These are phyloP conservation scores for Pisolithus sp. DNA, from an alignment of 768 basidiomycete genomes.

Conservation along the genomic window DNA sequence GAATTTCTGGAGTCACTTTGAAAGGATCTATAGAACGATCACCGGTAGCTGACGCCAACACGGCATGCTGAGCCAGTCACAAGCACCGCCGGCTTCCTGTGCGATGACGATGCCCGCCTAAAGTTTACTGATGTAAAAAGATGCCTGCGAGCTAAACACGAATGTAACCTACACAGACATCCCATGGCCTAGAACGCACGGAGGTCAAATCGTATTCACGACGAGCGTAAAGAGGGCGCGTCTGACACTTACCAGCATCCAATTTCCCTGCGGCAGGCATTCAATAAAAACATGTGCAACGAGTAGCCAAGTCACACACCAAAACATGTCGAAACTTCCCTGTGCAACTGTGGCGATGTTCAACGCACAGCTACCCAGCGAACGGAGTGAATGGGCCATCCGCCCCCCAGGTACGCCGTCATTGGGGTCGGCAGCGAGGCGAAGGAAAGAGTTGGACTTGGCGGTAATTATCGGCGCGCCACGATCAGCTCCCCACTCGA, in stretches of 20 bases:
- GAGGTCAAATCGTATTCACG: neutral
- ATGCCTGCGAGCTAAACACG: neutral
- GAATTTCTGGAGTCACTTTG: slow-evolving; percentile 60
- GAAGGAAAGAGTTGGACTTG: slow-evolving; percentile 64
- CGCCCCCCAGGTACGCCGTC: slow-evolving; percentile 57
- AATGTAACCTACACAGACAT: slow-evolving; percentile 57
- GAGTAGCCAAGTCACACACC: slow-evolving; percentile 40
- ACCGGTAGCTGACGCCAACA: slow-evolving; percentile 31
- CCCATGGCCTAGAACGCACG: slow-evolving; percentile 56
- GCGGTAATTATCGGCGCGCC: slow-evolving; percentile 41
- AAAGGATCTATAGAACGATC: slow-evolving; percentile 36
- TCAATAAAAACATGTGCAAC: slow-evolving; percentile 1
- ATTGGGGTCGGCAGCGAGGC: slow-evolving; percentile 66
- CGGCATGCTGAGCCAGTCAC: slow-evolving; percentile 64
- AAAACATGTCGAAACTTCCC: slow-evolving; percentile 83
- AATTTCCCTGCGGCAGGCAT: slow-evolving; percentile 55
- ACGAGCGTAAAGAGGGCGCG: neutral
- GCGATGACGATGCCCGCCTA: slow-evolving; percentile 87
- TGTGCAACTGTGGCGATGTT: slow-evolving; percentile 84
- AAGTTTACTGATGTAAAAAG: neutral
- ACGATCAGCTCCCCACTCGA: slow-evolving; percentile 89
- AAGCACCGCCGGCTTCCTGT: slow-evolving; percentile 78
- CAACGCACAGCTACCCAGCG: slow-evolving; percentile 77
- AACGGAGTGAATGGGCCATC: slow-evolving; percentile 82
- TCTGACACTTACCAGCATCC: slow-evolving; percentile 51